These are phyloP conservation scores for Calocybe cyanea DNA, from an alignment of 768 basidiomycete genomes.

Conservation along the genomic window DNA sequence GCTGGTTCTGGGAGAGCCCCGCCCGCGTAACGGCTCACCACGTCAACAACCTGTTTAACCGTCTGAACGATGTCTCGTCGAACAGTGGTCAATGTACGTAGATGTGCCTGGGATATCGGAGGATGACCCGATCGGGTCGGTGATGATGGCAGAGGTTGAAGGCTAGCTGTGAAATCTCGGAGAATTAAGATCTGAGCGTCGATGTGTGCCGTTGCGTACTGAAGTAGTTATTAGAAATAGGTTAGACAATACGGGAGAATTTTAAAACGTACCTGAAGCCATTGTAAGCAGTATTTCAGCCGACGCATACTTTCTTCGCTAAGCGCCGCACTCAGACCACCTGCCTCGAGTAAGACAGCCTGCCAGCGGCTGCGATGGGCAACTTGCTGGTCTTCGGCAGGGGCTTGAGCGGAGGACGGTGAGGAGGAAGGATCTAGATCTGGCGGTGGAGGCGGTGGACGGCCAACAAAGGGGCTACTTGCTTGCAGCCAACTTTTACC, in stretches of 20 bases:
- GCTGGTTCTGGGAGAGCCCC: slow-evolving; percentile 85
- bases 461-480: slow-evolving; percentile 31
- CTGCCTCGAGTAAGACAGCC: slow-evolving; percentile 78
- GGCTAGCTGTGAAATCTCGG: slow-evolving; percentile 75
- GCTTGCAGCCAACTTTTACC: slow-evolving; percentile 36
- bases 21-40: slow-evolving; percentile 82
- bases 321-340: slow-evolving; percentile 81
- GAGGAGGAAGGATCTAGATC: slow-evolving; percentile 16
- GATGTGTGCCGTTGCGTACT: slow-evolving; percentile 88
- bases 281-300: slow-evolving; percentile 81
- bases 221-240: slow-evolving; percentile 8
- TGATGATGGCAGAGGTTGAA: slow-evolving; percentile 47
- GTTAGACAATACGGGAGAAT: neutral
- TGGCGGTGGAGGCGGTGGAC: slow-evolving; percentile 28
- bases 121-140: slow-evolving; percentile 23
- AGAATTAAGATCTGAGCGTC: slow-evolving; percentile 83
- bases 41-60: slow-evolving; percentile 84
- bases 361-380: slow-evolving; percentile 83
- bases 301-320: slow-evolving; percentile 90
- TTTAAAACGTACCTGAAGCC: slow-evolving; percentile 66
- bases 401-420: slow-evolving; percentile 21
- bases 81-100: slow-evolving; percentile 68
- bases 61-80: slow-evolving; percentile 85
- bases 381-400: slow-evolving; percentile 45
- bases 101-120: slow-evolving; percentile 41